phyloP scores from a whole-genome alignment of 768 basidiomycete genomes.

The Amylocystis lapponica region DNA sequence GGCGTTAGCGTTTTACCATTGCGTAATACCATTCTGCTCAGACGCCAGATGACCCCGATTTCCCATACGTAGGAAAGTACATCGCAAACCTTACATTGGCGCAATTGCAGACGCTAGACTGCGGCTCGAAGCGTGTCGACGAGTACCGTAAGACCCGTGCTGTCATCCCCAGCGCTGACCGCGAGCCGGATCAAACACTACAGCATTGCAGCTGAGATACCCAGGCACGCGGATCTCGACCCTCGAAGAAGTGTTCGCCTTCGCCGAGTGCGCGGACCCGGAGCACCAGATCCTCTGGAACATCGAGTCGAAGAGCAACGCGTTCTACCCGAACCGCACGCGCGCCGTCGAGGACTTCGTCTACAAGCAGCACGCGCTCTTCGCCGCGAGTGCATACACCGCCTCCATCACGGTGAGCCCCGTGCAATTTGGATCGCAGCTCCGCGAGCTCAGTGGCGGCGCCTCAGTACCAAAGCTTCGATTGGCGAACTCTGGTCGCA shows the following conservation, averaged over 20 bases:
- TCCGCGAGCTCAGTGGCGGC: not conserved
- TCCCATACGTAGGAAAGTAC: slow-evolving; percentile 72
- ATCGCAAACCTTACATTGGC: slow-evolving; percentile 74
- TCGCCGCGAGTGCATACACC: slow-evolving; percentile 54
- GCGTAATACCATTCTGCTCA: slow-evolving; percentile 27
- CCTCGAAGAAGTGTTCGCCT: slow-evolving; percentile 67
- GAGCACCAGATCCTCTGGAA: slow-evolving; percentile 61
- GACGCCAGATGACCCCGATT: slow-evolving; percentile 53
- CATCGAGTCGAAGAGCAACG: slow-evolving; percentile 73
- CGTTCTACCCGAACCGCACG: slow-evolving; percentile 47
- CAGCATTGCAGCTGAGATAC: slow-evolving; percentile 61
- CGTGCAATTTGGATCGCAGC: not conserved
- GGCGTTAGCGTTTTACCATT: no score
- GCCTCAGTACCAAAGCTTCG: slow-evolving; percentile 70
- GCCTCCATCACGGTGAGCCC: slow-evolving; percentile 53
- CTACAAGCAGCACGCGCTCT: slow-evolving; percentile 50
- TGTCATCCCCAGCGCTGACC: slow-evolving; percentile 3
- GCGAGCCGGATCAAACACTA: not conserved
- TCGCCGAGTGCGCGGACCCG: slow-evolving; percentile 68
- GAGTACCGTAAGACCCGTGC: slow-evolving; percentile 45
- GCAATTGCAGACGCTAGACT: slow-evolving; percentile 77
- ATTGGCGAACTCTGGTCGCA: slow-evolving; percentile 68
- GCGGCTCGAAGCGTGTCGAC: slow-evolving; percentile 59
- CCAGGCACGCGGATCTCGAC: slow-evolving; percentile 70
- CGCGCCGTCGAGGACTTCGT: slow-evolving; percentile 56